Conservation (phyloP, 1,284 basidiomycete species). For the Ganoderma meredithae region DNA sequence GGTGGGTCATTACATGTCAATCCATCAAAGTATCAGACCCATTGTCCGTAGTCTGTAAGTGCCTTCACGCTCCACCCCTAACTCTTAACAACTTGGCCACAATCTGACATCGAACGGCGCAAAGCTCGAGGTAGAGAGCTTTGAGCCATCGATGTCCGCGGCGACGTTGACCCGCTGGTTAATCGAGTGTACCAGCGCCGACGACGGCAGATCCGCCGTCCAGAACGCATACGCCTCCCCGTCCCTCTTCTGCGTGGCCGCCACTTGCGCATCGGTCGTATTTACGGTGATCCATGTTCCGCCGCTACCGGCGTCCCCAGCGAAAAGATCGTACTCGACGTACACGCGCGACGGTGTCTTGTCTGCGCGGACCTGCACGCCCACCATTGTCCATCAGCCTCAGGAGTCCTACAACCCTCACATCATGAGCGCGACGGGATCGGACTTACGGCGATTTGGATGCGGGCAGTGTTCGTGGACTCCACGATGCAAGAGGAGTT, state of each 20-base stretch:
- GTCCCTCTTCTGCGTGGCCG: not conserved
- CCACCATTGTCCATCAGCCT: not conserved
- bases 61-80: not conserved
- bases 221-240: not conserved
- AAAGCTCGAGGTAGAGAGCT: constrained; percentile 3
- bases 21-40: not conserved
- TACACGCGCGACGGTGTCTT: not conserved
- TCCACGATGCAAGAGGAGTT: not conserved
- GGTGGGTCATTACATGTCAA: no score
- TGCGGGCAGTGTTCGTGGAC: not conserved
- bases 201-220: not conserved
- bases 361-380: not conserved
- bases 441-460: constrained; percentile 10
- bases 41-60: not conserved
- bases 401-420: not conserved
- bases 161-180: constrained; percentile 1
- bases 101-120: not conserved
- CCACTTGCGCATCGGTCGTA: not conserved
- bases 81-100: not conserved
- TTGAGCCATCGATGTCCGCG: constrained; percentile 1
- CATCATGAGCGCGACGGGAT: not conserved
- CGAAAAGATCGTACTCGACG: constrained; percentile 5
- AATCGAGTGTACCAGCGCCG: not conserved
- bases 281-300: not conserved
- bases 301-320: not conserved